Conservation (phyloP, 129 eudicot species). For the Chrysanthemum lavandulifolium region DNA sequence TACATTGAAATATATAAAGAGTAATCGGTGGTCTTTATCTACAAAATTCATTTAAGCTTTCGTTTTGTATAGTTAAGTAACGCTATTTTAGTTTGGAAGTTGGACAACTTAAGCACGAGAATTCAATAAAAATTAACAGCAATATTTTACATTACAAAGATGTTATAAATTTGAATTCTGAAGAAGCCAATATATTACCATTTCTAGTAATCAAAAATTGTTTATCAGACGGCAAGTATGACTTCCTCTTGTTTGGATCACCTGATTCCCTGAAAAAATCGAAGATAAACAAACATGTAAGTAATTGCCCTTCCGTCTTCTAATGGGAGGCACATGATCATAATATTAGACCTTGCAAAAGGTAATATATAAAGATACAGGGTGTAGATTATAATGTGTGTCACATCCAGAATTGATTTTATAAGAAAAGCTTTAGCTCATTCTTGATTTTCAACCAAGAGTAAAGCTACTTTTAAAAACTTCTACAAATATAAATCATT, state of each 20-base stretch:
- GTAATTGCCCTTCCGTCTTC: not conserved
- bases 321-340: not conserved
- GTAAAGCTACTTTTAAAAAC: too few relatives aligned
- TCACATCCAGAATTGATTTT: too few relatives aligned
- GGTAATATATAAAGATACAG: not conserved
- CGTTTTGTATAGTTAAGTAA: not conserved
- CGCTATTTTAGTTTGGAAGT: not conserved
- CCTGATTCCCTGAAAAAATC: constrained; percentile 76
- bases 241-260: constrained; percentile 89
- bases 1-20: too few relatives aligned
- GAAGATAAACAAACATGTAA: constrained; percentile 1
- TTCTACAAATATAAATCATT: too few relatives aligned
- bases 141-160: not conserved
- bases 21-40: not conserved
- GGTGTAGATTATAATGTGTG: too few relatives aligned
- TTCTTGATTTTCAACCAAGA: too few relatives aligned
- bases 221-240: constrained; percentile 81
- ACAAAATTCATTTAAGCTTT: constrained; percentile 2
- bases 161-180: constrained; percentile 10
- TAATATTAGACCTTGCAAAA: not conserved
- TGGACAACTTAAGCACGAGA: not conserved
- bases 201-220: constrained; percentile 92
- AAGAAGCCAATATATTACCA: constrained; percentile 38
- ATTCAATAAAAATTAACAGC: not conserved
- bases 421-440: too few relatives aligned